Percentiles rank a stretch among this genome's conserved stretches.
These are phyloP conservation scores for Hymenoscyphus fructigenus DNA, from an alignment of 2,329 filamentous ascomycete genomes.

Conservation along the genomic window DNA sequence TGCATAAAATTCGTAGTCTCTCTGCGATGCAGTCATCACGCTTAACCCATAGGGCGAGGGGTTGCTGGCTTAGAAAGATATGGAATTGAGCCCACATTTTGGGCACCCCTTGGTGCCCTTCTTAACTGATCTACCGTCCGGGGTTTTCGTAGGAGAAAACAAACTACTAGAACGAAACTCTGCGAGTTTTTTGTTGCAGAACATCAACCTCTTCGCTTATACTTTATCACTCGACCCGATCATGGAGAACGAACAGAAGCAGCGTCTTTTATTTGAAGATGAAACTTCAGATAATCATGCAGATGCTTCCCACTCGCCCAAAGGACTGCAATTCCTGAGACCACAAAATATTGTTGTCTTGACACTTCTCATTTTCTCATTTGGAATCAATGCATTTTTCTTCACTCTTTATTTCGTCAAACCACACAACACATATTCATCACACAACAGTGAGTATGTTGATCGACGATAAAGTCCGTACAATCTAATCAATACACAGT, in stretches of 20 bases:
- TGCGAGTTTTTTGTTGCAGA: neutral
- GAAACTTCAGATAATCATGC: neutral
- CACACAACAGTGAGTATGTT: neutral
- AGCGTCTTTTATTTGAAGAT: neutral
- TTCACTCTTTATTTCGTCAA: neutral
- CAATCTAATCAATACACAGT: neutral
- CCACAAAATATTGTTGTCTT: neutral
- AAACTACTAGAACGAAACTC: neutral
- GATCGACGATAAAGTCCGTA: no score
- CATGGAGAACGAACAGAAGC: neutral
- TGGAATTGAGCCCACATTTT: neutral
- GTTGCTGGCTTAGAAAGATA: neutral
- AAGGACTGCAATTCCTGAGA: neutral
- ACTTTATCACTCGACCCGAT: neutral
- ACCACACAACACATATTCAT: neutral
- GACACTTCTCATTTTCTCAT: neutral
- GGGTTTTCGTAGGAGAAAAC: neutral
- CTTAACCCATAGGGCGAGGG: neutral
- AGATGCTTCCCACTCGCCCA: neutral
- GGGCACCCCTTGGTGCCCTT: neutral
- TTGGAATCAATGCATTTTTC: neutral
- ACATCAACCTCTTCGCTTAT: neutral
- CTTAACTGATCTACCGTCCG: neutral
- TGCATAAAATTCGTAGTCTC: neutral
- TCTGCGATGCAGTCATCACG: neutral